Base-by-base conservation (phyloP, 495 filamentous ascomycete genomes). In the Penicillium argentinense region DNA sequence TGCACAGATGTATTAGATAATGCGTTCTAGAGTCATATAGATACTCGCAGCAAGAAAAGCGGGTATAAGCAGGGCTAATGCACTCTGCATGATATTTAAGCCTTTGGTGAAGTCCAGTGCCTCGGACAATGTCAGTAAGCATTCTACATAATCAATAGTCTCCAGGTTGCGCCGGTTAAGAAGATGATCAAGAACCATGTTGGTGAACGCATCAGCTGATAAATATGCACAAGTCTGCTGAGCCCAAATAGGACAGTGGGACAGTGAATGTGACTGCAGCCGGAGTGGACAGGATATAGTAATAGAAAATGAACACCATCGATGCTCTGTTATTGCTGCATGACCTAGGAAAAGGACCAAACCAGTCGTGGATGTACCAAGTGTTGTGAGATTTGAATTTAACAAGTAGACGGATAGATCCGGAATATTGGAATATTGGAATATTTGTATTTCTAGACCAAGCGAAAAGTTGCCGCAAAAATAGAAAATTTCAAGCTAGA, bases 111-210 rank as follows among this genome's bases (percentile, higher is more conserved):
- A 65, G 27, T 69, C 39, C 1, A 53, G 37, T 8, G 51, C 38
- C 30, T 76, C 45, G 14, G 40, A 38, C 13, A 62, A 54, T 3
- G 71, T 66, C 11, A 71, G 34, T 6, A 58, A 22, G 23, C 74
- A 63, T 7, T 59, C 62, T 2, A 64, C 33, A 47, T 73, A 77
- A 23, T 73, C 74, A 5, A 74, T 53, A 0, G 60, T 59, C 46
- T 75, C 72, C 78, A 64, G 21, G 72, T 47, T n/a, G 71, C 76
- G 19, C 81, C 79, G 16, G 83, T 59, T 27, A 71, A 47, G 52
- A 84, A 80, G 2, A 74, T 67, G 13, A 81, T 69, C 63, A 79
- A 72, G 62, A 80, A 82, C 75, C 73, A 78, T 13, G 71, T 65
- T 18, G 69, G 51, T 4, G 66, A 70, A 5, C 61, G 64, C 12